Base-by-base conservation (phyloP, 2,329 filamentous ascomycete genomes). In the Aureobasidium uvarum region DNA sequence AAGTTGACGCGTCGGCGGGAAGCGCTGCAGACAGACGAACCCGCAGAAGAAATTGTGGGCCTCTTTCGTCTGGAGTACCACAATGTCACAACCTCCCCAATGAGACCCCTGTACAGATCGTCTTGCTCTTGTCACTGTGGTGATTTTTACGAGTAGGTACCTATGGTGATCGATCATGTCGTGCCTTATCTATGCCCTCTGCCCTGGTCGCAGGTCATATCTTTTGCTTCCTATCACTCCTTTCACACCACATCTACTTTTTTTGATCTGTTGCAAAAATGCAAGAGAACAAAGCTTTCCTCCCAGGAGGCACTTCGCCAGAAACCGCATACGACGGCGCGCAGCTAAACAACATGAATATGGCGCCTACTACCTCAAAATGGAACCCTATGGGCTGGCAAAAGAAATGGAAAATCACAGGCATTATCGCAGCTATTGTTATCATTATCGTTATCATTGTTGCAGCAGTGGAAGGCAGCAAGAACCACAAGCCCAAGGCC, bases 381-480 rank as follows among this genome's bases (percentile, higher is more conserved):
- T 72, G 70, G 71, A 67, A 70, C 38, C 71, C 71, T 1, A 68
- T 50, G 50, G 68, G 67, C 23, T 72, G 72, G 72, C 68, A 68
- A 1, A 70, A 67, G 64, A 52, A 66, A 48, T 69, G 66, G 39
- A 69, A 68, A 8, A 50, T 66, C 23, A 48, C 69, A 31, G 67
- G 59, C n/a, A 67, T 69, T 10, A 36, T 68, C 23, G 68, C 58
- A 14, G 67, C 64, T 1, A 55, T 71, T 10, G 46, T 70, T 14
- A 43, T 71, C 8, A 66, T 74, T 13, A 68, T 69, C 23, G 70
- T 56, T 14, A 69, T 73, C 28, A 68, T 73, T 36, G 64, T 74
- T 43, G 72, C 70, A 38, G 72, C 71, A 14, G 71, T 73, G 11
- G 28, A 72, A 6, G 72, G 71, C 20, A 68, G 66, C 11, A 68